Conservation (phyloP, 139 green algal genomes). For the Pseudopediastrum boryanum region DNA sequence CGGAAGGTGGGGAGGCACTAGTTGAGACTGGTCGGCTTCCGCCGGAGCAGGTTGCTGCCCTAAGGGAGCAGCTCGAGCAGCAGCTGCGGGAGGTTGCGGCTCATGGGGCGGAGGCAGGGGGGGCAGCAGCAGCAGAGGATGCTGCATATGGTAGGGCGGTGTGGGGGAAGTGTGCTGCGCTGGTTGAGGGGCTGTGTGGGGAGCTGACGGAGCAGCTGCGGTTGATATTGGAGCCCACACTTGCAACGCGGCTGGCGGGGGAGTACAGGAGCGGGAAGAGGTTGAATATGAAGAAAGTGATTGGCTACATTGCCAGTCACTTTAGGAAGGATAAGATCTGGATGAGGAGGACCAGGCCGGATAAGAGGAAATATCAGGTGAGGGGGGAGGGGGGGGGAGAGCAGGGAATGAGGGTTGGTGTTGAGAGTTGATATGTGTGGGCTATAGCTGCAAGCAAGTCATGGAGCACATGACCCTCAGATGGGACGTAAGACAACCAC, state of each 20-base stretch:
- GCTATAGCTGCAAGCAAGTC: too few species aligned
- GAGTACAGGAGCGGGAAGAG: constrained; percentile 97
- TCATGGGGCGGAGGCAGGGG: constrained; percentile 15
- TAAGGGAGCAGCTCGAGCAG: constrained; percentile 66
- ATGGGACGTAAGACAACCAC: too few species aligned
- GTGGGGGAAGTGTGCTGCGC: constrained; percentile 83
- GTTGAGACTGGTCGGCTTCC: constrained; percentile 34
- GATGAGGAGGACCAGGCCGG: constrained; percentile 90
- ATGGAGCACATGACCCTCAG: too few species aligned
- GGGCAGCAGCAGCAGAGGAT: neutral
- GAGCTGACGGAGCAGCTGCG: constrained; percentile 97
- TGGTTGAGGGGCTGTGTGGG: constrained; percentile 71
- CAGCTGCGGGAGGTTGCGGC: constrained; percentile 42
- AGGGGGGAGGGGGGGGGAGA: too few species aligned
- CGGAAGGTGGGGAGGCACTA: constrained; percentile 26
- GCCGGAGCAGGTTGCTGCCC: constrained; percentile 39
- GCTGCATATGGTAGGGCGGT: constrained; percentile 54
- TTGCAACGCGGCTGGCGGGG: constrained; percentile 81
- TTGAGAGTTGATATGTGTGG: too few species aligned
- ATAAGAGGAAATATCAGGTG: constrained; percentile 96
- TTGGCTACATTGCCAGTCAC: constrained; percentile 96
- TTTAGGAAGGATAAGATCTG: constrained; percentile 99
- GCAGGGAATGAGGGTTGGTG: too few species aligned
- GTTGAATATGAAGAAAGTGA: constrained; percentile 98
- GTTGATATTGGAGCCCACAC: constrained; percentile 93